A percentile compares a stretch with the other conserved stretches of the same genome.
phyloP scores from a whole-genome alignment of 352 stramenopile genomes.

The Pythium utonaiense region DNA sequence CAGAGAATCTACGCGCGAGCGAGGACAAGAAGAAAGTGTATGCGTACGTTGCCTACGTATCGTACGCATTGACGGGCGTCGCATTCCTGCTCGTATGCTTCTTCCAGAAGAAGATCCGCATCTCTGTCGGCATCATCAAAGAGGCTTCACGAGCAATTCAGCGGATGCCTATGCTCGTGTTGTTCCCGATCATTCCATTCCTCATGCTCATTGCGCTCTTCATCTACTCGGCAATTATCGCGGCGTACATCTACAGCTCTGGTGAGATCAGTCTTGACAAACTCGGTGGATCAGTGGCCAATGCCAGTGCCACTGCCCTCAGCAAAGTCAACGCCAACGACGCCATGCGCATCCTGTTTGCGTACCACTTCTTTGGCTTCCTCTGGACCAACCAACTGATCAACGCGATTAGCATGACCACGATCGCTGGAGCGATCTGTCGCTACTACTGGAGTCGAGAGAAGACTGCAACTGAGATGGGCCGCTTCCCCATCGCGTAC shows the following conservation, averaged over 20 bases:
- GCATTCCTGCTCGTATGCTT: constrained; percentile 80
- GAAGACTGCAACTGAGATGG: constrained; percentile 59
- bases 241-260: constrained; percentile 65
- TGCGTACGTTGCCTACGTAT: constrained; percentile 56
- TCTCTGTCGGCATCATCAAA: constrained; percentile 69
- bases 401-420: constrained; percentile 92
- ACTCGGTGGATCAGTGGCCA: constrained; percentile 25
- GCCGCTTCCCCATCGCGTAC: constrained; percentile 59
- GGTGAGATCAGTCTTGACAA: constrained; percentile 43
- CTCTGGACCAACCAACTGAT: constrained; percentile 97
- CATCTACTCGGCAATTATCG: constrained; percentile 52
- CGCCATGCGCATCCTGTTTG: constrained; percentile 63
- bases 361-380: constrained; percentile 91
- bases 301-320: constrained; percentile 2
- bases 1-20: constrained; percentile 50
- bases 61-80: constrained; percentile 50
- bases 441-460: constrained; percentile 91
- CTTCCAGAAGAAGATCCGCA: constrained; percentile 70
- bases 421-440: constrained; percentile 87
- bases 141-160: constrained; percentile 66
- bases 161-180: constrained; percentile 47
- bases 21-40: constrained; percentile 63
- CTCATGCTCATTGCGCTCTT: constrained; percentile 48
- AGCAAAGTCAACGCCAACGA: constrained; percentile 54
- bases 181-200: constrained; percentile 58